A percentile compares a stretch with the other conserved stretches of the same genome.
phyloP scores from a whole-genome alignment of 495 filamentous ascomycete genomes.

The Penicillium canariense region DNA sequence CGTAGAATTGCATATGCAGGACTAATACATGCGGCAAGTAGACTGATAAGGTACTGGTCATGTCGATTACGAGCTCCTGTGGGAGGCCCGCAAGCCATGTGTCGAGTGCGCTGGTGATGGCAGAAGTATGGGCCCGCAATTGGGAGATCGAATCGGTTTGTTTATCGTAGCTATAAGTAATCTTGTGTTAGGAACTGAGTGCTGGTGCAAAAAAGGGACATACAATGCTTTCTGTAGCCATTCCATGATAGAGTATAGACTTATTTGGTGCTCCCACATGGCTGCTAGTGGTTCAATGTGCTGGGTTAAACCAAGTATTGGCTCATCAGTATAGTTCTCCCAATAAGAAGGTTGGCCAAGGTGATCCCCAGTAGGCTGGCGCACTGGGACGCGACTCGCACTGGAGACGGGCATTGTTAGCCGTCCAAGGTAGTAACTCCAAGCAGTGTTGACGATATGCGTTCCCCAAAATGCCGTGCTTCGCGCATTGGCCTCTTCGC shows the following conservation, averaged over 20 bases:
- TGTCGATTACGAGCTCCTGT: neutral
- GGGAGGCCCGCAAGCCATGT: neutral
- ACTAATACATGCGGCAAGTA: neutral
- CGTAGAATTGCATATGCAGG: neutral
- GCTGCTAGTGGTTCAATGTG: constrained; percentile 3
- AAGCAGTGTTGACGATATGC: constrained; percentile 7
- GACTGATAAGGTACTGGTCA: neutral
- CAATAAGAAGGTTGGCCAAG: neutral
- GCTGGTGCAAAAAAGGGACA: neutral
- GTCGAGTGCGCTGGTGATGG: neutral
- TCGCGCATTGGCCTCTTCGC: constrained; percentile 18
- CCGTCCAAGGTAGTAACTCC: constrained; percentile 12
- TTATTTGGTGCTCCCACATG: constrained; percentile 9
- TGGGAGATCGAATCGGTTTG: neutral
- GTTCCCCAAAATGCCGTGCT: constrained; percentile 14
- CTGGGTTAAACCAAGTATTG: neutral
- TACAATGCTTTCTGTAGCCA: constrained; percentile 7
- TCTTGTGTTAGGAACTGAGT: neutral
- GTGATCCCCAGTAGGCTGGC: neutral
- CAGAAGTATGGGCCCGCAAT: neutral
- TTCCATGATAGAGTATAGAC: constrained; percentile 8
- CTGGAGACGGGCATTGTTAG: constrained; percentile 2
- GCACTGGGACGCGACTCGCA: constrained; percentile 4
- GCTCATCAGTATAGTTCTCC: neutral
- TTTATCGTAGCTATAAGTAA: neutral